A percentile compares a stretch with the other conserved stretches of the same genome.
Conservation (phyloP, 2,329 filamentous ascomycete genomes). For the Colletotrichum phormii region DNA sequence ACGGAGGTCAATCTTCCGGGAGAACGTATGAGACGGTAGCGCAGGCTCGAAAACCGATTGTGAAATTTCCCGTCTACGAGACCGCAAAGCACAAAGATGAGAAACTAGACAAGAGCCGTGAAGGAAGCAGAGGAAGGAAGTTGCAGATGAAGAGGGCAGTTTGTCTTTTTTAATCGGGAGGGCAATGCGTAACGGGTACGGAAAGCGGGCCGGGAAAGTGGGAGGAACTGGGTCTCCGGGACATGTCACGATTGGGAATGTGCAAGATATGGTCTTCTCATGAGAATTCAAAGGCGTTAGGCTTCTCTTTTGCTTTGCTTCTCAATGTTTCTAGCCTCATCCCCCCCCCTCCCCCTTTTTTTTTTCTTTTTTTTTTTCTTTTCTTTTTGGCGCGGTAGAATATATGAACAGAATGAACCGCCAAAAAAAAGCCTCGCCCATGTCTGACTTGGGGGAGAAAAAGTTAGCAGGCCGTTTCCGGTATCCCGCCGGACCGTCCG, state of each 20-base stretch:
- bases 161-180: not conserved
- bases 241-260: conserved; percentile 29
- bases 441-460: not conserved
- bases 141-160: too few relatives aligned
- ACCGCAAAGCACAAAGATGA: not conserved
- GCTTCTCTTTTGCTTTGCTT: not conserved
- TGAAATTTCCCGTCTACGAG: not conserved
- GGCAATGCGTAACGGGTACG: conserved; percentile 24
- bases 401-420: conserved; percentile 21
- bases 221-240: conserved; percentile 1
- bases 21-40: conserved; percentile 66
- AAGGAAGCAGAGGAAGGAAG: not conserved
- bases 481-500: not conserved
- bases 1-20: conserved; percentile 76
- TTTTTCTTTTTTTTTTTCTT: too few relatives aligned
- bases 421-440: not conserved
- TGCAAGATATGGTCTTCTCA: conserved; percentile 21
- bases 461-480: not conserved
- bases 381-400: conserved; percentile 8
- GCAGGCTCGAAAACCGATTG: not conserved
- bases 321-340: not conserved
- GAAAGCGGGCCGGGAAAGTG: conserved; percentile 24
- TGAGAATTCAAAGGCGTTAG: conserved; percentile 30
- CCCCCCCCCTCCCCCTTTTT: too few relatives aligned
- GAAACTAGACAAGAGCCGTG: not conserved